phyloP scores from a whole-genome alignment of 169 alveolate genomes.

The Cryptosporidium ryanae region DNA sequence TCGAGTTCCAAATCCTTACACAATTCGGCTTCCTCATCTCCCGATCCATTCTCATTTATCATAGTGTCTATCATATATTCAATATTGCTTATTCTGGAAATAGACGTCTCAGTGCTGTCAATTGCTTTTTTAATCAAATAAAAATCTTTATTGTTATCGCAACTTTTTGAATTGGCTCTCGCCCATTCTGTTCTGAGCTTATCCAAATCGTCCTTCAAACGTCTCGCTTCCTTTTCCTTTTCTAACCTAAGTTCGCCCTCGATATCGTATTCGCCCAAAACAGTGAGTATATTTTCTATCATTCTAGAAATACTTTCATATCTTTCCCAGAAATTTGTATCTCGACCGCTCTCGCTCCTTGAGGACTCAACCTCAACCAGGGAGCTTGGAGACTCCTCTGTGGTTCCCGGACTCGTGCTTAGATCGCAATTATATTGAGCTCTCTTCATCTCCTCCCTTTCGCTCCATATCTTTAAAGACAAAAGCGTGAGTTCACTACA shows the following conservation, averaged over 20 bases:
- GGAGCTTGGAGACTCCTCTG: constrained; percentile 6
- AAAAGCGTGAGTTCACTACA: too few relatives aligned
- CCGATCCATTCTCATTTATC: background rate
- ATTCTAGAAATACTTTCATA: background rate
- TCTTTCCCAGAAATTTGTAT: background rate
- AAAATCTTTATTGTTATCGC: background rate
- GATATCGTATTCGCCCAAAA: background rate
- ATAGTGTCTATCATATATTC: background rate
- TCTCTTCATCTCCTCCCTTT: background rate
- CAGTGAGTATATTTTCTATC: background rate
- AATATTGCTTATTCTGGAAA: background rate
- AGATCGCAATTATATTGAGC: background rate
- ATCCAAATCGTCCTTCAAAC: background rate
- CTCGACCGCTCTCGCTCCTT: background rate
- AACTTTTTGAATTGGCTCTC: background rate
- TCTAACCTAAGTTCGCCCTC: background rate
- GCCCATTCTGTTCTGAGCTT: background rate
- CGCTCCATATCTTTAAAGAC: too few relatives aligned
- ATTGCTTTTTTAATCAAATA: background rate
- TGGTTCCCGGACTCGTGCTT: constrained; percentile 28
- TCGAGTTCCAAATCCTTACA: background rate
- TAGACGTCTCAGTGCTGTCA: background rate
- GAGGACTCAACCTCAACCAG: background rate
- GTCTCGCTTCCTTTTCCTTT: background rate
- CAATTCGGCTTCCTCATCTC: background rate